Conservation (phyloP, 345 rosid species). For the Murraya paniculata region DNA sequence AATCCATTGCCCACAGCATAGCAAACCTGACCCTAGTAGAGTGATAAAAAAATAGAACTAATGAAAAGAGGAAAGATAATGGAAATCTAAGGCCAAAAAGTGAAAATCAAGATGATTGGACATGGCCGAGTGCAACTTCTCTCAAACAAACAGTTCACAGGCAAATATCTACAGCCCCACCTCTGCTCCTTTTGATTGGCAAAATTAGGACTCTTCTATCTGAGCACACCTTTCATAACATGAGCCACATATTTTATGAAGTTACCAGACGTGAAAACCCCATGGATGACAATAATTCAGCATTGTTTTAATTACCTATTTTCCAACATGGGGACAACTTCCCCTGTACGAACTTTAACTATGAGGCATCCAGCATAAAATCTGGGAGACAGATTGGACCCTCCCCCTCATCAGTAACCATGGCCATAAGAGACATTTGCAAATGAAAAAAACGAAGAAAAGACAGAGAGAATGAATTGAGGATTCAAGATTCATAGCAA, state of each 20-base stretch:
- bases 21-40: background rate
- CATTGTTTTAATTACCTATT: background rate
- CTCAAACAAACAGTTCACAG: background rate
- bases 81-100: background rate
- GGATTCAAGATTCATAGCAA: background rate
- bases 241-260: background rate
- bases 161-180: background rate
- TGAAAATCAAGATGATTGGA: background rate
- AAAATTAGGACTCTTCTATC: background rate
- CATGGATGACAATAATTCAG: background rate
- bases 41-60: background rate
- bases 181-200: background rate
- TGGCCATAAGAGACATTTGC: background rate
- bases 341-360: background rate
- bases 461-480: background rate
- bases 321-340: background rate
- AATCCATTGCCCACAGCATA: background rate
- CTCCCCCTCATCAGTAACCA: background rate
- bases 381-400: background rate
- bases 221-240: background rate
- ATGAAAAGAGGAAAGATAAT: background rate
- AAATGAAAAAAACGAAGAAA: background rate
- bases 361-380: background rate
- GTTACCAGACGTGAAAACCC: background rate
- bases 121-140: background rate